Conservation (phyloP, 768 basidiomycete genomes). For the Mrakia frigida region DNA sequence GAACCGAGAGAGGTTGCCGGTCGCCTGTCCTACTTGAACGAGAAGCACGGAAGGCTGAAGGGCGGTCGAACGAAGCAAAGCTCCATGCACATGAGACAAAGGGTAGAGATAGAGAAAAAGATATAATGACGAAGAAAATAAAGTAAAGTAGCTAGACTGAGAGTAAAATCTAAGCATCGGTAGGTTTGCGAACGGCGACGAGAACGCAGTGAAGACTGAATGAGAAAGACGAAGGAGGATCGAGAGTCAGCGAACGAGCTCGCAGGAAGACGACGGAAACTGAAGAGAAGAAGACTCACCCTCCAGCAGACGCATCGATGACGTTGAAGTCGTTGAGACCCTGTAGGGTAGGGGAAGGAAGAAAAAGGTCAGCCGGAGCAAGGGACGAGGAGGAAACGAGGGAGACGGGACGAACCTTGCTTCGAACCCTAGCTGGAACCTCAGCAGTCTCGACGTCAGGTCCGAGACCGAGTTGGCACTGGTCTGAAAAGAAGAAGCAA, state of each 20-base stretch:
- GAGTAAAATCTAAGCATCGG: background rate
- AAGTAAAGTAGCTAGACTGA: too few species aligned
- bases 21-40: too few species aligned
- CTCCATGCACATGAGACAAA: too few species aligned
- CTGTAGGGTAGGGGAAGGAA: background rate
- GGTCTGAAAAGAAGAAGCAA: slow-evolving; percentile 31
- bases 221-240: background rate
- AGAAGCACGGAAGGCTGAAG: too few species aligned
- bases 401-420: slow-evolving; percentile 35
- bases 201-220: slow-evolving; percentile 20
- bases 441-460: slow-evolving; percentile 42
- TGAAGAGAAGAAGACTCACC: slow-evolving; percentile 31
- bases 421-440: slow-evolving; percentile 42
- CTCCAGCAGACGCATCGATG: slow-evolving; percentile 27
- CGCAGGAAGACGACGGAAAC: background rate
- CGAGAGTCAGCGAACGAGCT: background rate
- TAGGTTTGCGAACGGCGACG: slow-evolving; percentile 11
- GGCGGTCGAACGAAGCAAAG: too few species aligned
- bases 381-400: background rate
- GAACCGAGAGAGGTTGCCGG: too few species aligned
- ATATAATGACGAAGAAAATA: too few species aligned
- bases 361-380: background rate
- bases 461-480: slow-evolving; percentile 47
- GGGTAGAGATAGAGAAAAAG: too few species aligned
- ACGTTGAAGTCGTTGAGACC: slow-evolving; percentile 30